These are phyloP conservation scores for Anthracocystis panici-leucophaei DNA, from an alignment of 1,284 basidiomycete species.

Conservation along the genomic window DNA sequence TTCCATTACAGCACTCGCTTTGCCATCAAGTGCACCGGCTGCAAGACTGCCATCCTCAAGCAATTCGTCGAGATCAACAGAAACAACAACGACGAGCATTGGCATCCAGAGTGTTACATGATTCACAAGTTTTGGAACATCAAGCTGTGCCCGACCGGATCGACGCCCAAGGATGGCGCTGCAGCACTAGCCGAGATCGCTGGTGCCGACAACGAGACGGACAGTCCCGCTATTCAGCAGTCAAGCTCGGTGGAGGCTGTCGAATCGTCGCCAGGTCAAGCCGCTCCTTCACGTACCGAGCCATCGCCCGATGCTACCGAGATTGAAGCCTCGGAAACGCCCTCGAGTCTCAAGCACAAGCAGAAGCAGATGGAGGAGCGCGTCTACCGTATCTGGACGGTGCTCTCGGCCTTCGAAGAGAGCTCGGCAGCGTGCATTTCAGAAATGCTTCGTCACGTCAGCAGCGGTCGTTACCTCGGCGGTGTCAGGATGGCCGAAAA, in stretches of 20 bases:
- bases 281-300: constrained; percentile 41
- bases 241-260: constrained; percentile 26
- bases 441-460: constrained; percentile 95
- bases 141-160: constrained; percentile 76
- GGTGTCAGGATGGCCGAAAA: constrained; percentile 98
- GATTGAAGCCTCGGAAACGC: constrained; percentile 80
- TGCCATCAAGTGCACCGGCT: constrained; percentile 97
- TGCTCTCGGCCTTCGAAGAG: constrained; percentile 97
- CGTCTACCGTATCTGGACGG: constrained; percentile 99
- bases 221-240: constrained; percentile 18
- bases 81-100: constrained; percentile 97
- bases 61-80: constrained; percentile 99
- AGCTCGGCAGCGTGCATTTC: constrained; percentile 99
- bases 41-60: constrained; percentile 97
- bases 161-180: constrained; percentile 57
- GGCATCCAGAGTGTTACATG: constrained; percentile 99
- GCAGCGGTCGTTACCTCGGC: constrained; percentile 93
- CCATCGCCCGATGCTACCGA: constrained; percentile 70
- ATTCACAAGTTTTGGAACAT: constrained; percentile 99
- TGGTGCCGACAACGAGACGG: constrained; percentile 14
- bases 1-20: constrained; percentile 97
- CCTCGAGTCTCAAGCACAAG: constrained; percentile 86
- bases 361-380: constrained; percentile 96
- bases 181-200: constrained; percentile 21
- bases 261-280: constrained; percentile 35